Evolutionary conservation across 179 eudicot genomes (phyloP).

Genomic region (Drosera spatulata): DNA sequence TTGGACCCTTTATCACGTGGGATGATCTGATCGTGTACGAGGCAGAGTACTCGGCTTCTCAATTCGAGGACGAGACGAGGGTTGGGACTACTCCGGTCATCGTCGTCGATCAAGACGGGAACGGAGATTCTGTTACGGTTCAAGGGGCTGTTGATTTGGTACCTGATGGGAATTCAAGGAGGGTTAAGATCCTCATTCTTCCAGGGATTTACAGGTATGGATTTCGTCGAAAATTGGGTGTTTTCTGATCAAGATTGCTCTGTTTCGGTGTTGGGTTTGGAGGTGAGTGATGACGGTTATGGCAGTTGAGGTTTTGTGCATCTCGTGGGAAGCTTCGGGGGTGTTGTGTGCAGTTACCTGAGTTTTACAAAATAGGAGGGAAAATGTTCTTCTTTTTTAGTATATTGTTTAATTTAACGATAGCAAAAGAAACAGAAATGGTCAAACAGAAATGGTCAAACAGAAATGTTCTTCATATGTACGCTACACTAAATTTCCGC

Average conservation of each 20-base stretch:
- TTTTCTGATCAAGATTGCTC: neutral
- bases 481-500: too few relatives aligned
- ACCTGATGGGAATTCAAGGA: slow-evolving; percentile 37
- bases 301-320: neutral
- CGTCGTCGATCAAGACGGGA: slow-evolving; percentile 57
- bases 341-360: slow-evolving; percentile 4
- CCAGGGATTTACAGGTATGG: slow-evolving; percentile 86
- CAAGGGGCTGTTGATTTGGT: slow-evolving; percentile 86
- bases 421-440: too few relatives aligned
- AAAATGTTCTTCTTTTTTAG: neutral
- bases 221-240: neutral
- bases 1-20: slow-evolving; percentile 1
- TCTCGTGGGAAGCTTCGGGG: slow-evolving; percentile 21
- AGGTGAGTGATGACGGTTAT: slow-evolving; percentile 7
- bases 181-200: slow-evolving; percentile 58
- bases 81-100: slow-evolving; percentile 15
- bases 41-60: neutral
- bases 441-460: too few relatives aligned
- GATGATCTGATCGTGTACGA: neutral
- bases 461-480: too few relatives aligned
- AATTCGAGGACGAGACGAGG: slow-evolving; percentile 7
- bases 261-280: neutral
- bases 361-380: neutral
- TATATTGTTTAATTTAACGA: too few relatives aligned
- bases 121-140: slow-evolving; percentile 57